Evolutionary conservation across 139 green algal genomes (phyloP).

Genomic region (Dunaliella primolecta): DNA sequence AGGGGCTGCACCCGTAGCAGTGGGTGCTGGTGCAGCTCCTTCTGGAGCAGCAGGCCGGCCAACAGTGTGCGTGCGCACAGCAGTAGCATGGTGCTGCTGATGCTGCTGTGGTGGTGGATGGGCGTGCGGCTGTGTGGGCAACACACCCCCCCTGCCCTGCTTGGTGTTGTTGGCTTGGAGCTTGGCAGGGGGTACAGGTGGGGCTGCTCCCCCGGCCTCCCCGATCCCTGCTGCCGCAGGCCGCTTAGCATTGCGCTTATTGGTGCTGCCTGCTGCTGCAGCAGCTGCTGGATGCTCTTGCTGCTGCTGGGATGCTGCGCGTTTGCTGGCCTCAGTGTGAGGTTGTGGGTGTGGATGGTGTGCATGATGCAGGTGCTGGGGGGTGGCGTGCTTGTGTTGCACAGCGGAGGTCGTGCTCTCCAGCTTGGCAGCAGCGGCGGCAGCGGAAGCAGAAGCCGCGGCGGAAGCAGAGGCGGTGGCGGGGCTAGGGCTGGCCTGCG

Average conservation of each 20-base stretch:
- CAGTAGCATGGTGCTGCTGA: too few species aligned
- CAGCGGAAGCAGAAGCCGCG: neutral
- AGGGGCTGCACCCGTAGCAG: neutral
- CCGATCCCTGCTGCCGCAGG: neutral
- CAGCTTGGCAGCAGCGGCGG: neutral
- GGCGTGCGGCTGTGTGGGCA: neutral
- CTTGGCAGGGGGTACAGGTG: neutral
- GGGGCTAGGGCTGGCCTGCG: neutral
- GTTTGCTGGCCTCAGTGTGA: neutral
- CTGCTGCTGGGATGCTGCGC: slow-evolving; percentile 7
- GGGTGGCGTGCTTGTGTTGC: neutral
- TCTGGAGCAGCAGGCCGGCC: too few species aligned
- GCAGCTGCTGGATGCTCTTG: neutral
- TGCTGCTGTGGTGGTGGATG: neutral
- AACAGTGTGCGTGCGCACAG: too few species aligned
- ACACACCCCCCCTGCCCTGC: neutral
- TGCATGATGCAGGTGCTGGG: neutral
- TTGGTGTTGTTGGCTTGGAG: neutral
- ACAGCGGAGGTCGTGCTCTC: neutral
- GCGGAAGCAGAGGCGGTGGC: neutral
- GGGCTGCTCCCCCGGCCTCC: neutral
- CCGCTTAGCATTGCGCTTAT: neutral
- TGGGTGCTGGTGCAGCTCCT: neutral
- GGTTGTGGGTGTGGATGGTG: too few species aligned
- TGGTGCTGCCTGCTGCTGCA: neutral